Conservation (phyloP, 1,284 basidiomycete species). For the Tylopilus sp. region DNA sequence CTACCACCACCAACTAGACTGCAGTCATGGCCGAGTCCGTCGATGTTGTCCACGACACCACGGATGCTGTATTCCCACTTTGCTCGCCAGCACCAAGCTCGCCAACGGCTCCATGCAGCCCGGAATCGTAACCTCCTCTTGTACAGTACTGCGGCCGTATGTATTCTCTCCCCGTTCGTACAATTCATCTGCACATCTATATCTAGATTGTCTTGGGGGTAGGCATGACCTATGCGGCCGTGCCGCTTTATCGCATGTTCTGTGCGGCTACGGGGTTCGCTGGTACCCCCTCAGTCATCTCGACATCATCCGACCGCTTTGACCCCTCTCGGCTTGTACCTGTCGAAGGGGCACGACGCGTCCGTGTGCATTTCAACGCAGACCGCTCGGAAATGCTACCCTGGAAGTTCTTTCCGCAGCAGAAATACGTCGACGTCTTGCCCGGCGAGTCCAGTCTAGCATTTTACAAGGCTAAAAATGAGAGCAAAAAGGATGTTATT, state of each 20-base stretch:
- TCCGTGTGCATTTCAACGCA: conserved; percentile 96
- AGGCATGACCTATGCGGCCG: conserved; percentile 92
- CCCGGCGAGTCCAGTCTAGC: conserved; percentile 96
- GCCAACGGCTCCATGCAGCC: conserved; percentile 40
- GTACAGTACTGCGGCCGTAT: conserved; percentile 76
- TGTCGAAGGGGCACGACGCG: conserved; percentile 64
- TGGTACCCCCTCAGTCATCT: conserved; percentile 82
- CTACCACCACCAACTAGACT: background rate
- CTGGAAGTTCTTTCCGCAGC: conserved; percentile 91
- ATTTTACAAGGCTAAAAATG: conserved; percentile 95
- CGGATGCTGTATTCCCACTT: conserved; percentile 2
- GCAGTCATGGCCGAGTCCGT: background rate
- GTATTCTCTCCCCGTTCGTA: conserved; percentile 26
- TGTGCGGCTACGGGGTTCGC: conserved; percentile 97
- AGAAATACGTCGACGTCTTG: conserved; percentile 86
- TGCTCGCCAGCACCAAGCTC: conserved; percentile 26
- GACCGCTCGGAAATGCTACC: conserved; percentile 86
- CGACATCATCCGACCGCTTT: conserved; percentile 68
- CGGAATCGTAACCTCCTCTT: conserved; percentile 72
- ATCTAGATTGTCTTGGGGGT: conserved; percentile 77
- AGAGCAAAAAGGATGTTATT: conserved; percentile 83
- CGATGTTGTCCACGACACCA: conserved; percentile 9
- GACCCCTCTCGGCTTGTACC: conserved; percentile 80
- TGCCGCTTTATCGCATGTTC: conserved; percentile 96
- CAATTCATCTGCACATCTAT: conserved; percentile 2